These are phyloP conservation scores for Isatis tinctoria DNA, from an alignment of 345 rosid genomes.

Conservation along the genomic window DNA sequence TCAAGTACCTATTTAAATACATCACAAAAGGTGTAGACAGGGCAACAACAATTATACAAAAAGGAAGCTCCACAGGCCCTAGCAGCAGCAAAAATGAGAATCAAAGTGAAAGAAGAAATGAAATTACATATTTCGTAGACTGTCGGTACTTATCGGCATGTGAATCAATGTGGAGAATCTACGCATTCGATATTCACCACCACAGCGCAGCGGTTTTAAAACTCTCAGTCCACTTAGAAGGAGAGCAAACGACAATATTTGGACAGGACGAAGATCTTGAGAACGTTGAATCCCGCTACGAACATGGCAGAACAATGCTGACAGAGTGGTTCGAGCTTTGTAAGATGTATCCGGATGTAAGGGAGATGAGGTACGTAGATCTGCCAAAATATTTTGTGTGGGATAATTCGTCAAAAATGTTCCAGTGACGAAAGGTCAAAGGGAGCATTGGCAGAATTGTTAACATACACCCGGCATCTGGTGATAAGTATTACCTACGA, in stretches of 20 bases:
- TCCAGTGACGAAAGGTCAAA: not conserved
- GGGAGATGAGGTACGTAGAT: not conserved
- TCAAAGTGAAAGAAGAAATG: too few species aligned
- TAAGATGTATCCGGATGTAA: not conserved
- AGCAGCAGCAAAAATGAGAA: too few species aligned
- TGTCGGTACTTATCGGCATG: not conserved
- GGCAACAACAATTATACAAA: too few species aligned
- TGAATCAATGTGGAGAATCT: not conserved
- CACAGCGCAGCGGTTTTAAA: not conserved
- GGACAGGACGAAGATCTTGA: not conserved
- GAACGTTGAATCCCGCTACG: not conserved
- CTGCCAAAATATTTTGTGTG: not conserved
- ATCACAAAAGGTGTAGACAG: too few species aligned
- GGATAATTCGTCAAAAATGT: not conserved
- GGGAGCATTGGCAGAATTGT: not conserved
- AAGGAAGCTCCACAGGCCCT: too few species aligned
- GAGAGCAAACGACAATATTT: not conserved
- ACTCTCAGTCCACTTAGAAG: not conserved
- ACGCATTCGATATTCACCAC: not conserved
- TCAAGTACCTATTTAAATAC: too few species aligned
- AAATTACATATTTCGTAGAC: too few species aligned
- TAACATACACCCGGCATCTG: not conserved
- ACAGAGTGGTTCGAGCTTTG: not conserved
- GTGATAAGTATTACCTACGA: not conserved
- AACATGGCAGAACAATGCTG: not conserved